Percentiles rank a stretch among this genome's conserved stretches.
Conservation (phyloP, 768 basidiomycete species). For the Amanita pallidorosea region DNA sequence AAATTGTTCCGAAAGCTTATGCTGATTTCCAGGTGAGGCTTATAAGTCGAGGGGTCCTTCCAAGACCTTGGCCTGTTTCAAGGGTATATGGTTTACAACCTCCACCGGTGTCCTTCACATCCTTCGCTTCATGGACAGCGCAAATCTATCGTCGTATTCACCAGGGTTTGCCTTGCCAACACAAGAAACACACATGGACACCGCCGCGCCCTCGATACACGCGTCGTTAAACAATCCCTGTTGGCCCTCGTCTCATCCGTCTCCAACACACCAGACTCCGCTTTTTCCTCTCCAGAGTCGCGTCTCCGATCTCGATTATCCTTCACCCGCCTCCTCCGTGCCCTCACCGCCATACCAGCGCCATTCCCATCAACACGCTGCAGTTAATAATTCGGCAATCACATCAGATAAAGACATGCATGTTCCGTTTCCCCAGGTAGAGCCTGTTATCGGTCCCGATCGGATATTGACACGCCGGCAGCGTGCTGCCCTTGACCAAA, state of each 20-base stretch:
- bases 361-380: slow-evolving; percentile 15
- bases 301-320: slow-evolving; percentile 25
- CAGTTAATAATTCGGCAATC: slow-evolving; percentile 14
- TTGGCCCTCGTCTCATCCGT: slow-evolving; percentile 1
- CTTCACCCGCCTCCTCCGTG: slow-evolving; percentile 27
- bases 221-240: slow-evolving; percentile 13
- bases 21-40: slow-evolving; percentile 7
- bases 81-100: slow-evolving; percentile 6
- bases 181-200: neutral
- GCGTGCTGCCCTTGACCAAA: slow-evolving; percentile 20
- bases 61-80: slow-evolving; percentile 5
- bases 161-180: neutral
- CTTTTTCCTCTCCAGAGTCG: slow-evolving; percentile 13
- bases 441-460: slow-evolving; percentile 42
- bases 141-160: slow-evolving; percentile 3
- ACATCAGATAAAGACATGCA: slow-evolving; percentile 11
- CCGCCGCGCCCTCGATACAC: slow-evolving; percentile 10
- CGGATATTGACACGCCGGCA: slow-evolving; percentile 34
- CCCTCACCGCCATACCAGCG: slow-evolving; percentile 21
- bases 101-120: neutral
- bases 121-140: slow-evolving; percentile 3
- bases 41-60: slow-evolving; percentile 6
- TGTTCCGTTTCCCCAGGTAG: slow-evolving; percentile 27
- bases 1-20: slow-evolving; percentile 9
- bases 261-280: slow-evolving; percentile 6